Evolutionary conservation across 176 grass and related monocot species (phyloP).

Genomic region (barley (Hordeum vulgare)): DNA sequence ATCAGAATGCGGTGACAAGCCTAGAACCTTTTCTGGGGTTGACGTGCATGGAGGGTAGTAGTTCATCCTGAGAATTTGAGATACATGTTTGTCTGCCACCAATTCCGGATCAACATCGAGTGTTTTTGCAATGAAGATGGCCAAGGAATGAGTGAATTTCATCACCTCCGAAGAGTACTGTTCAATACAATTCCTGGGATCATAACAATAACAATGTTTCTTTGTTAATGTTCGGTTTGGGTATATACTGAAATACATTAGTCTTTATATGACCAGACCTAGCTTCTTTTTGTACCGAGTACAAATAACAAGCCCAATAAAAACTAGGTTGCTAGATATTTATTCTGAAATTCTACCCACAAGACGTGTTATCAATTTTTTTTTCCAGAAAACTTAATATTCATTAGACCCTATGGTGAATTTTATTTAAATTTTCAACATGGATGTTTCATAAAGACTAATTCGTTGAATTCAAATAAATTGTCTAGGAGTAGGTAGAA

Average conservation of each 20-base stretch:
- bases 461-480: no score
- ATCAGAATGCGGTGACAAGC: slow-evolving; percentile 44
- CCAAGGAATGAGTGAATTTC: slow-evolving; percentile 20
- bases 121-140: slow-evolving; percentile 29
- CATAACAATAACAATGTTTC: background rate
- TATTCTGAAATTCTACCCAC: no score
- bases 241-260: background rate
- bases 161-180: slow-evolving; percentile 32
- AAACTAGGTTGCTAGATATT: no score
- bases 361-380: no score
- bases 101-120: slow-evolving; percentile 13
- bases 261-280: no score
- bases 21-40: slow-evolving; percentile 41
- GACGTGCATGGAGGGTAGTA: slow-evolving; percentile 58
- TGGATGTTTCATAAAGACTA: no score
- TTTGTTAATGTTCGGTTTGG: background rate
- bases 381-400: no score
- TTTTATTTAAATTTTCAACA: no score
- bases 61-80: slow-evolving; percentile 41
- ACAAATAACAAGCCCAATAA: no score
- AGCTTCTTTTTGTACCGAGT: background rate
- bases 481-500: no score
- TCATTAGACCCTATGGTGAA: no score
- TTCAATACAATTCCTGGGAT: slow-evolving; percentile 32
- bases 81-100: slow-evolving; percentile 11